Base-by-base conservation (phyloP, 768 basidiomycete genomes). In the Tubosaeta brunneosetosa region DNA sequence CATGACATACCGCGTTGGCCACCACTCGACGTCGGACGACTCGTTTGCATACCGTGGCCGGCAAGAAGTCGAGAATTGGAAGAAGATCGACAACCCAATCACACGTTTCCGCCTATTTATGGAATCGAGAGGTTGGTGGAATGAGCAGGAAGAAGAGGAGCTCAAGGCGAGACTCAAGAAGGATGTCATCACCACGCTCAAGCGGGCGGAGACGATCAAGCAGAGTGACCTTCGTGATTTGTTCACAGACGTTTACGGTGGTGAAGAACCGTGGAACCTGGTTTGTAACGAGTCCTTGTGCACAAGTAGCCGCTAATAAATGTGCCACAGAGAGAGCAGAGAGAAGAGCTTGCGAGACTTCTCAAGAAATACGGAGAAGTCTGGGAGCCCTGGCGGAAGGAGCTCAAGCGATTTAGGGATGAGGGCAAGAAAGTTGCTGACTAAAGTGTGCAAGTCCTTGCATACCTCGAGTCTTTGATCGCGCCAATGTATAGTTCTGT, bases 1-100 rank as follows among this genome's bases (percentile, higher is more conserved):
- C 6, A 94, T 94, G 91, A 87, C 86, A 8, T 95, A 95, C 64
- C 82, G 93, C 26, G 86, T 97, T 12, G 88, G 93, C n/a, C 93
- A 97, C 65, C 92, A 94, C 66, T 92, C 90, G 16, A 94, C 91
- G 0, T 95, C 94, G 10, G 94, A 97, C 62, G 94, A 97, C 68
- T 94, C 92, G 5, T 94, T 90, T 62, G 94, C 93, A 19, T 97
- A 97, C 67, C 84, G 94, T 37, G 79, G 89, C 1, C 81, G 89
- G 17, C 81, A 90, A 51, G 94, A 95, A 63, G 94, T 97, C 29
- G 91, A 95, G 69, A 87, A 94, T 60, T 82, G 88, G 63, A 94
- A 91, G 72, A 85, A 89, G 31, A 83, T 97, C 51, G 91, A 95
- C 56, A 94, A 94, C 65, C 93, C 93, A 2, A 82, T 93, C 52